These are phyloP conservation scores for Phytophthora foliorum DNA, from an alignment of 352 stramenopile species.

Conservation along the genomic window DNA sequence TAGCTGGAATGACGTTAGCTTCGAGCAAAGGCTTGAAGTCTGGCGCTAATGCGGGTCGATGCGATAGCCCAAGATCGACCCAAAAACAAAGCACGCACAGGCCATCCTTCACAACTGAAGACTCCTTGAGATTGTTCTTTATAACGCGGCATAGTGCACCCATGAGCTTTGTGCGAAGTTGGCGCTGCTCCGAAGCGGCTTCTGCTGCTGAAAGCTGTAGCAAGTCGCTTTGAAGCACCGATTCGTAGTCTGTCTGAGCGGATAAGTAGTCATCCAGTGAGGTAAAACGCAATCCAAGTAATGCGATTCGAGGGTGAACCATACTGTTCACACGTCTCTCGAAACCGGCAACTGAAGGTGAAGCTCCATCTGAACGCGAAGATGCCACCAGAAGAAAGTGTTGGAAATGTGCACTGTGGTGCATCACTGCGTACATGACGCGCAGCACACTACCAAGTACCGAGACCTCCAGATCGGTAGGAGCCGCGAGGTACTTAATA, in stretches of 20 bases:
- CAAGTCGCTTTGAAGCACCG: conserved; percentile 29
- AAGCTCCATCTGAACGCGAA: conserved; percentile 26
- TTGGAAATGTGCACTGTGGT: conserved; percentile 59
- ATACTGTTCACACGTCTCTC: conserved; percentile 29
- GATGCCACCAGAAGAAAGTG: conserved; percentile 55
- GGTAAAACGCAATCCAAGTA: conserved; percentile 50
- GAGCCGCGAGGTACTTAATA: conserved; percentile 57
- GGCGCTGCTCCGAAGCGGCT: conserved; percentile 40
- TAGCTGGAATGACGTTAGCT: conserved; percentile 59
- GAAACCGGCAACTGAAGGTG: conserved; percentile 7
- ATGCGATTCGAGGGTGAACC: conserved; percentile 48
- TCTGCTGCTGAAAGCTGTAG: conserved; percentile 31
- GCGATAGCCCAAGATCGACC: conserved; percentile 47
- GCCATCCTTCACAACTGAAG: conserved; percentile 50
- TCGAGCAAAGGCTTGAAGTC: conserved; percentile 62
- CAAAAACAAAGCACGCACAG: conserved; percentile 57
- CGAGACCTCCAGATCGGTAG: conserved; percentile 46
- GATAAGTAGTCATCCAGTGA: conserved; percentile 65
- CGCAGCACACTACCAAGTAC: conserved; percentile 60
- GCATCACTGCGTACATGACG: conserved; percentile 62
- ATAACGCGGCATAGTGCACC: conserved; percentile 60
- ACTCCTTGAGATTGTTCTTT: conserved; percentile 60
- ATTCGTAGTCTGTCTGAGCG: conserved; percentile 27
- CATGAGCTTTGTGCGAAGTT: conserved; percentile 52
- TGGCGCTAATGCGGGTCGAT: conserved; percentile 23